Evolutionary conservation across 2,329 filamentous ascomycete genomes (phyloP).

Genomic region (Pestalotiopsis fici): DNA sequence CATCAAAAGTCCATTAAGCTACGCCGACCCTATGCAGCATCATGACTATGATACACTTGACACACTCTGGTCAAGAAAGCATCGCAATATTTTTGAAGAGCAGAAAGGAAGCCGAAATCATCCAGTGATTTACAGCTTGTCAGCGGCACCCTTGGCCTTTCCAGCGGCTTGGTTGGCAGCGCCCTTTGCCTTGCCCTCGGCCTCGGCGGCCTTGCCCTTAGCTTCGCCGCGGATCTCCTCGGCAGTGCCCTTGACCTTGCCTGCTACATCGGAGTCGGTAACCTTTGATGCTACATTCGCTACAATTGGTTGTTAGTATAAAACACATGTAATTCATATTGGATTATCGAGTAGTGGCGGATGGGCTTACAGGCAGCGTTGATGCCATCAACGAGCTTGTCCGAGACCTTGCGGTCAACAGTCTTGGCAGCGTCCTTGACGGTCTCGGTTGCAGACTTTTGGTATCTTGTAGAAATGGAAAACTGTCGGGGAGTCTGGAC

Average conservation of each 20-base stretch:
- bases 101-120: not conserved
- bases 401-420: conserved; percentile 60
- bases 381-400: conserved; percentile 64
- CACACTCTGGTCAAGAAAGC: not conserved
- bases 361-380: conserved; percentile 53
- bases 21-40: conserved; percentile 2
- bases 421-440: conserved; percentile 62
- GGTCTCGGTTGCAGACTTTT: conserved; percentile 52
- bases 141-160: conserved; percentile 14
- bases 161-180: conserved; percentile 15
- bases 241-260: conserved; percentile 35
- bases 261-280: conserved; percentile 42
- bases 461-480: conserved; percentile 43
- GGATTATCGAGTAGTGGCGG: not conserved
- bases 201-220: conserved; percentile 25
- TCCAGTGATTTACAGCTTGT: conserved; percentile 10
- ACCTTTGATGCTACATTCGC: conserved; percentile 41
- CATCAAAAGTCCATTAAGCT: not conserved
- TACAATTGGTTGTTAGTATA: conserved; percentile 3
- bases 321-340: not conserved
- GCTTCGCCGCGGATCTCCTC: conserved; percentile 30
- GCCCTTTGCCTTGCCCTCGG: conserved; percentile 37
- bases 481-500: conserved; percentile 49
- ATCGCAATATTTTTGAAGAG: not conserved
- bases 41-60: conserved; percentile 1